Percentiles rank a stretch among this genome's conserved stretches.
Conservation (phyloP, 108 stramenopile genomes). For the Cyclotella atomus region DNA sequence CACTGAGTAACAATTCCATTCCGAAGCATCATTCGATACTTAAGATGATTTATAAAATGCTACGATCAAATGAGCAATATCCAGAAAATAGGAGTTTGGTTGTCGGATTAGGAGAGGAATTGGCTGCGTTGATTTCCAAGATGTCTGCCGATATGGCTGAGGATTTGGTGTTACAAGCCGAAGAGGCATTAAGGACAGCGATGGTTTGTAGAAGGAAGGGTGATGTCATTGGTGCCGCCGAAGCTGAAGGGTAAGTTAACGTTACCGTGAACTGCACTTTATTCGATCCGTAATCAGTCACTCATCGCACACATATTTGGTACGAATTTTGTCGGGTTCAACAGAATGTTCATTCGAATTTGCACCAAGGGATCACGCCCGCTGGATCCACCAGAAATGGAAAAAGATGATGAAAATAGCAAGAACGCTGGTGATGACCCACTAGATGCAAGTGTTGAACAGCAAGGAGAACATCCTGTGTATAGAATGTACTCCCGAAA, state of each 20-base stretch:
- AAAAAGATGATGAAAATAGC: not conserved
- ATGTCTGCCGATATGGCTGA: constrained; percentile 28
- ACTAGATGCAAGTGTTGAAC: not conserved
- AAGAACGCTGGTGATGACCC: not conserved
- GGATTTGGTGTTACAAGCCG: constrained; percentile 32
- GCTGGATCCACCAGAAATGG: constrained; percentile 14
- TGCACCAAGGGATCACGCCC: constrained; percentile 32
- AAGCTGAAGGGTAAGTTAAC: constrained; percentile 25
- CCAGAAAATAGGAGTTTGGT: constrained; percentile 35
- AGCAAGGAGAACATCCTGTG: not conserved
- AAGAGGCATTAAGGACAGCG: constrained; percentile 34
- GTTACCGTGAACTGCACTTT: not conserved
- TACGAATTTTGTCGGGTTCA: too few relatives aligned
- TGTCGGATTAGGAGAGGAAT: constrained; percentile 40
- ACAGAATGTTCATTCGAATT: constrained; percentile 30
- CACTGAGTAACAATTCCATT: constrained; percentile 34
- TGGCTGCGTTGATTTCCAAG: constrained; percentile 10
- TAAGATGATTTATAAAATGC: constrained; percentile 27
- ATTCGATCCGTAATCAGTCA: too few relatives aligned
- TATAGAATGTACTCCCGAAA: not conserved
- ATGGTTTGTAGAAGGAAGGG: constrained; percentile 38
- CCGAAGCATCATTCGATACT: constrained; percentile 24
- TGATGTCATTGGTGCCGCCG: constrained; percentile 36
- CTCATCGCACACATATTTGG: not conserved
- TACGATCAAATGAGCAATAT: constrained; percentile 32